A percentile compares a stretch with the other conserved stretches of the same genome.
Evolutionary conservation across 2,329 filamentous ascomycete species (phyloP).

Genomic region (Sordariomycetes sp.): DNA sequence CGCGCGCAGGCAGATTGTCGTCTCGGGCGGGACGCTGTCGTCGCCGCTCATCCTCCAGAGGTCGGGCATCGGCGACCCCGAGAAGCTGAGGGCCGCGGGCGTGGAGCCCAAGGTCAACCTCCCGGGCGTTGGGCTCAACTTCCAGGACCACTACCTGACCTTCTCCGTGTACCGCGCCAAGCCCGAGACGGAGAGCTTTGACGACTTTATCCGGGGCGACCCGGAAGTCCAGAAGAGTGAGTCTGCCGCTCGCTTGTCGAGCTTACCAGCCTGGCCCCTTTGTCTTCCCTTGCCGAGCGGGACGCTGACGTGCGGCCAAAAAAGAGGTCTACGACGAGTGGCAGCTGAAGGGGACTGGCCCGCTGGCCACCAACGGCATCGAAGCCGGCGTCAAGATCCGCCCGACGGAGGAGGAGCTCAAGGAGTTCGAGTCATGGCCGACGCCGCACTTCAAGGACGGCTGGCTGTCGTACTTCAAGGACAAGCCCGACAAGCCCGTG

Average conservation of each 20-base stretch:
- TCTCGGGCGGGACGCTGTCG: slow-evolving; percentile 59
- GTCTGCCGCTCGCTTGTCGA: slow-evolving; percentile 6
- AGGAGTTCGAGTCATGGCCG: slow-evolving; percentile 58
- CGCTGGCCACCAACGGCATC: slow-evolving; percentile 65
- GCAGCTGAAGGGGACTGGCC: slow-evolving; percentile 67
- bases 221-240: slow-evolving; percentile 55
- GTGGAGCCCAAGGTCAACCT: slow-evolving; percentile 58
- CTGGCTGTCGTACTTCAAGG: slow-evolving; percentile 73
- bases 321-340: slow-evolving; percentile 64
- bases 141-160: slow-evolving; percentile 64
- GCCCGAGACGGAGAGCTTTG: slow-evolving; percentile 64
- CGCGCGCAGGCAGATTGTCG: slow-evolving; percentile 61
- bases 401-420: slow-evolving; percentile 54
- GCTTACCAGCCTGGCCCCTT: background rate
- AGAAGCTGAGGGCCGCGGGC: slow-evolving; percentile 55
- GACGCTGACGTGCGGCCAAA: slow-evolving; percentile 9
- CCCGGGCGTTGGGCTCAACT: slow-evolving; percentile 62
- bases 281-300: too few species aligned
- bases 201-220: slow-evolving; percentile 65
- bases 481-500: slow-evolving; percentile 76
- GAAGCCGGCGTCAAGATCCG: slow-evolving; percentile 70
- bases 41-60: slow-evolving; percentile 64
- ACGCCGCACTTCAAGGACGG: slow-evolving; percentile 60
- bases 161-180: slow-evolving; percentile 62
- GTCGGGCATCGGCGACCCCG: slow-evolving; percentile 58